Conservation (phyloP, 139 green algal species). For the Diplosphaera chodatii region DNA sequence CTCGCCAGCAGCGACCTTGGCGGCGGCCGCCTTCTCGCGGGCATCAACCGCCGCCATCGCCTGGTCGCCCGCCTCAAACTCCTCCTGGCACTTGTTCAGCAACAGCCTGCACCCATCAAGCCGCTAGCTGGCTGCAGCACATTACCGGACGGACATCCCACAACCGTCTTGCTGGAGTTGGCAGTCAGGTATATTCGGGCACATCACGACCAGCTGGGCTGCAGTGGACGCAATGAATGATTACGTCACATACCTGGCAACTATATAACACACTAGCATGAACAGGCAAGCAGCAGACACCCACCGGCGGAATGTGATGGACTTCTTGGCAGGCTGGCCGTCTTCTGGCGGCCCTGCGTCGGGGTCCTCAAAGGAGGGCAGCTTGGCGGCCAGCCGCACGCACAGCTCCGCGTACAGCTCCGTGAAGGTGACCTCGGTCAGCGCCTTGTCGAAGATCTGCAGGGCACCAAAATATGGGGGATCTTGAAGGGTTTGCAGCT, state of each 20-base stretch:
- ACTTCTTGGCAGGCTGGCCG: not conserved
- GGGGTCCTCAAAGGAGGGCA: conserved; percentile 26
- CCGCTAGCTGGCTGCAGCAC: conserved; percentile 23
- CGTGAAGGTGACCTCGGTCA: conserved; percentile 91
- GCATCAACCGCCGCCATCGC: conserved; percentile 55
- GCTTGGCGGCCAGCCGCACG: conserved; percentile 20
- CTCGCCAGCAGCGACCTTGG: conserved; percentile 11
- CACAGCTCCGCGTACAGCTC: conserved; percentile 90
- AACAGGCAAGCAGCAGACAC: too few relatives aligned
- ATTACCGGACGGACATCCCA: too few relatives aligned
- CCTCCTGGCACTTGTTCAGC: conserved; percentile 97
- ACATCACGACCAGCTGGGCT: too few relatives aligned
- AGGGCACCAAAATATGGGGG: too few relatives aligned
- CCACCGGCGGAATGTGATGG: too few relatives aligned
- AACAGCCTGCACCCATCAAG: conserved; percentile 80
- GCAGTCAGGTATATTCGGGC: too few relatives aligned
- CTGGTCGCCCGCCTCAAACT: conserved; percentile 79
- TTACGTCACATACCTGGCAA: too few relatives aligned
- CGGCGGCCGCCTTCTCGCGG: conserved; percentile 39
- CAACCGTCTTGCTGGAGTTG: too few relatives aligned
- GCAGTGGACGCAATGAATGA: too few relatives aligned
- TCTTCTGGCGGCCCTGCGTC: not conserved
- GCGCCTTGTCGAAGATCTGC: conserved; percentile 95
- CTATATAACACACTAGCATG: too few relatives aligned
- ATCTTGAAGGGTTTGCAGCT: too few relatives aligned